Conservation (phyloP, 2,329 filamentous ascomycete genomes). For the Aspergillus fischeri region DNA sequence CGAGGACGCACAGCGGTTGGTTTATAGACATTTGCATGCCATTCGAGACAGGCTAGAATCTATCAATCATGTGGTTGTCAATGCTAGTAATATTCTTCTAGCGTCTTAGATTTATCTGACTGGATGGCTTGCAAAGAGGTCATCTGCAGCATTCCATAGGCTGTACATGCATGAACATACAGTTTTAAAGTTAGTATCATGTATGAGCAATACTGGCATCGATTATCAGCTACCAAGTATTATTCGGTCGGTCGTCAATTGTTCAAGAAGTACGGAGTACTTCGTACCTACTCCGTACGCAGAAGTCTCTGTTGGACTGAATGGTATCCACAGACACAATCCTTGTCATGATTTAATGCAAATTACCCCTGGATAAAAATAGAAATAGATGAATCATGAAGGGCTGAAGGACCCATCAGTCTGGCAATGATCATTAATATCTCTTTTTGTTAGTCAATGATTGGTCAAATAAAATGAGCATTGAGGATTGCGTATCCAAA, state of each 20-base stretch:
- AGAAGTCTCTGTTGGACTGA: not conserved
- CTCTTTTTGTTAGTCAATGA: too few species aligned
- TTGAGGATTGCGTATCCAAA: too few species aligned
- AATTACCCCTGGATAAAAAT: not conserved
- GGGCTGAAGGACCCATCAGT: not conserved
- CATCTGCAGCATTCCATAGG: not conserved
- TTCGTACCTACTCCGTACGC: too few species aligned
- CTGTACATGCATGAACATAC: not conserved
- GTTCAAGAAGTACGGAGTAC: not conserved
- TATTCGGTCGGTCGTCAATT: not conserved
- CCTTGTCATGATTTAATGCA: not conserved
- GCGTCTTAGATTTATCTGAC: not conserved
- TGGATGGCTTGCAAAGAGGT: not conserved
- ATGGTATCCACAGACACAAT: not conserved
- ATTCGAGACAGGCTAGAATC: not conserved
- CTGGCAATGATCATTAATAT: not conserved
- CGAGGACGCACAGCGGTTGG: constrained; percentile 32
- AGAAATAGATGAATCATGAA: not conserved
- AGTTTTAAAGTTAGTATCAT: not conserved
- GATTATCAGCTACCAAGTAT: not conserved
- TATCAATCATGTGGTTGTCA: not conserved
- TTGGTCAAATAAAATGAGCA: too few species aligned
- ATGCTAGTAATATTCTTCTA: not conserved
- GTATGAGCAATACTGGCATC: not conserved
- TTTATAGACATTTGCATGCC: constrained; percentile 19